These are phyloP conservation scores for Leishmania major DNA, from an alignment of 208 protist genomes.

Conservation along the genomic window DNA sequence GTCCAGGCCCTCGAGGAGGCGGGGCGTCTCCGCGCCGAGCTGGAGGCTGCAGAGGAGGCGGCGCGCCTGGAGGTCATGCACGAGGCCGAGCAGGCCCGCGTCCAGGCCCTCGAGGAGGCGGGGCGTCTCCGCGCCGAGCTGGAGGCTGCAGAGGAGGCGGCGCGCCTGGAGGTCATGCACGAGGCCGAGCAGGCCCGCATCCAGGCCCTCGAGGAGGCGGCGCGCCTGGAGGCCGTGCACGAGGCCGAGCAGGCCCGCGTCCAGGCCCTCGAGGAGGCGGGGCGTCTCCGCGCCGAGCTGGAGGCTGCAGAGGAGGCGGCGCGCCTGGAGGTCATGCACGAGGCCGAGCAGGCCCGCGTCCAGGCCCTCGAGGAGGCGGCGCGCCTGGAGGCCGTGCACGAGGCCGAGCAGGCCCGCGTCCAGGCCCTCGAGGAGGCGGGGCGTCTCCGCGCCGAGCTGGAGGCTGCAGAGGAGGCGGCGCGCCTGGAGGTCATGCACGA, in stretches of 20 bases:
- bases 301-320: neutral
- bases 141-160: neutral
- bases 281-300: neutral
- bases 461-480: no score
- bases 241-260: neutral
- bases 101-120: neutral
- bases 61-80: neutral
- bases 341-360: neutral
- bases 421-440: neutral
- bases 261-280: neutral
- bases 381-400: neutral
- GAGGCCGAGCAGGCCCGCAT: neutral
- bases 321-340: neutral
- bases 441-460: no score
- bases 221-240: neutral
- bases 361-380: constrained; percentile 5
- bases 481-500: neutral
- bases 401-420: neutral
- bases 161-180: neutral
- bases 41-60: neutral
- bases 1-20: neutral
- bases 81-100: neutral
- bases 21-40: neutral
- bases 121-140: neutral
- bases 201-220: neutral